These are phyloP conservation scores for Chamaenerion angustifolium DNA, from an alignment of 345 rosid species.

Conservation along the genomic window DNA sequence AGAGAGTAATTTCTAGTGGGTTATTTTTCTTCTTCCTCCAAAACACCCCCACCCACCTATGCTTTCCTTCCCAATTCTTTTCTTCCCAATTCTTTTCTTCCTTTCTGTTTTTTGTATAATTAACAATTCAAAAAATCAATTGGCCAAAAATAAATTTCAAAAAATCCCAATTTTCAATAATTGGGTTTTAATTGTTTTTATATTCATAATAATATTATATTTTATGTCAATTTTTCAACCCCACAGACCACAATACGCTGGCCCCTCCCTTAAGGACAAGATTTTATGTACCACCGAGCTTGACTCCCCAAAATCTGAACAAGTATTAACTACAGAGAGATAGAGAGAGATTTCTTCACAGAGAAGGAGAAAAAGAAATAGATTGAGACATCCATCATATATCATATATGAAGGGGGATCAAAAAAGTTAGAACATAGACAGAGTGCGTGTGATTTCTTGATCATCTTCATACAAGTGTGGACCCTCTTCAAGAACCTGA, in stretches of 20 bases:
- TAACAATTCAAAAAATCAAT: no score
- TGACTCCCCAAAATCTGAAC: no score
- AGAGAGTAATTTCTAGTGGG: not conserved
- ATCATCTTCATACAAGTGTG: conserved; percentile 19
- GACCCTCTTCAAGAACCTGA: conserved; percentile 32
- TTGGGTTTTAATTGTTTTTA: conserved; percentile 4
- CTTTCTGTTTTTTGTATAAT: no score
- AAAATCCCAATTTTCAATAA: not conserved
- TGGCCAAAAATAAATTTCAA: no score
- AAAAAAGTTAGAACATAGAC: not conserved
- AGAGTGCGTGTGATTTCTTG: conserved; percentile 13
- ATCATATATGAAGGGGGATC: conserved; percentile 19
- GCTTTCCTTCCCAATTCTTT: no score
- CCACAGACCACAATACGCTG: conserved; percentile 15
- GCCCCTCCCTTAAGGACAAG: conserved; percentile 40
- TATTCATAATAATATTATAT: not conserved
- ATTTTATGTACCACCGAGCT: conserved; percentile 23
- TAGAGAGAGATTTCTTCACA: conserved; percentile 43
- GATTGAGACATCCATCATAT: conserved; percentile 23
- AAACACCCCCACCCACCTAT: no score
- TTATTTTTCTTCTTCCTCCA: no score
- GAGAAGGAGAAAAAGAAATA: conserved; percentile 30
- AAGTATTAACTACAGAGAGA: conserved; percentile 8
- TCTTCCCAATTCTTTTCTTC: no score
- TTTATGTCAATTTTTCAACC: conserved; percentile 10